Evolutionary conservation across 305 asterid species (phyloP), one percentile per base, ranked within the genome.

Genomic region (Fraxinus baroniana): DNA sequence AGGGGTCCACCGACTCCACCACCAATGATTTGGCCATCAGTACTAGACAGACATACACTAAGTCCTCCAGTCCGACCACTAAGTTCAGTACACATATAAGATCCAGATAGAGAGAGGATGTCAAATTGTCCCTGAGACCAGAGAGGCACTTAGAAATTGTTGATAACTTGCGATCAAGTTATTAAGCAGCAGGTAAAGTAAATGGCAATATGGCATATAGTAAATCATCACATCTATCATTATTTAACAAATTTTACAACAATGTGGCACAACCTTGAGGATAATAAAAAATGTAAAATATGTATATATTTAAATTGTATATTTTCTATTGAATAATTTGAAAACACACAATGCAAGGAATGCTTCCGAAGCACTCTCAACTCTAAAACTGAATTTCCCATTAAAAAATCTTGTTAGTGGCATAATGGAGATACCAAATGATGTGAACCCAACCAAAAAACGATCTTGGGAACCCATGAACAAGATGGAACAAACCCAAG

Each of bases 1-100:
- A 91, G 89, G 74, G 94, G 93, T 75, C 92, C 93, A 33, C 89
- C 91, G 22, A 91, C 87, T 57, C 94, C 91, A 39, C 94, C 94
- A 71, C 94, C 94, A 79, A 91, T 84, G 75, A 91, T 90, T 86
- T 88, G 93, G 32, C 94, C 94, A 81, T 91, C 93, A 80, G 84
- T 79, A 76, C 87, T 85, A 33, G 93, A 90, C 68, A 91, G 80
- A 83, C 92, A 90, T 30, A 91, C 89, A 76, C 92, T 86, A 66
- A 91, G 84, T 44, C 94, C 93, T 33, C 94, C 93, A 6, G 89
- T 85, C 85, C 86, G 86, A 26, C 89, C 91, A 39, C 94, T 93
- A 81, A 10, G 82, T 41, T 89, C 93, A 77, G 90, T 88, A 78
- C 86, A 88, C 18, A 90, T 88, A 80, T 84, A 91, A 74, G 94